Conservation (phyloP, 345 rosid species). For the Turritis glabra region DNA sequence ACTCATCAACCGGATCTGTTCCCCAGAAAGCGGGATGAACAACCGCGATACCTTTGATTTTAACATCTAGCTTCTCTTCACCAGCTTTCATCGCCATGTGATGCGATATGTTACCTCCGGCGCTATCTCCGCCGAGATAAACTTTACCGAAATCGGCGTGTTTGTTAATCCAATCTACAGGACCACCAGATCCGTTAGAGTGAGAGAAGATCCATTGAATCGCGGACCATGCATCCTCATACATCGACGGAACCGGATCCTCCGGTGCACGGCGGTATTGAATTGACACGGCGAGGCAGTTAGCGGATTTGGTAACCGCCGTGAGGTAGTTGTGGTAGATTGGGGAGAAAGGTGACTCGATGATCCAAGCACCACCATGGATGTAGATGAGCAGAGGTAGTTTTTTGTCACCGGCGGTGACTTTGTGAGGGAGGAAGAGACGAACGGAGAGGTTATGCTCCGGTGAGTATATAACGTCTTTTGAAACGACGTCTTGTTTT, state of each 20-base stretch:
- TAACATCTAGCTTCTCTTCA: conserved; percentile 12
- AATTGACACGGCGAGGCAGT: conserved; percentile 42
- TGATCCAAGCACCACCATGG: conserved; percentile 58
- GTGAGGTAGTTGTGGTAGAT: conserved; percentile 39
- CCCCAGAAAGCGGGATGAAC: conserved; percentile 57
- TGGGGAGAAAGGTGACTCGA: conserved; percentile 44
- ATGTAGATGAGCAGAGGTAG: conserved; percentile 56
- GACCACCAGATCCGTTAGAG: conserved; percentile 26
- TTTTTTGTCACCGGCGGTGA: conserved; percentile 26
- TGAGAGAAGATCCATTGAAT: conserved; percentile 49
- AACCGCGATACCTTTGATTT: conserved; percentile 43
- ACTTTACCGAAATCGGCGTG: conserved; percentile 42
- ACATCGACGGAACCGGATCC: conserved; percentile 47
- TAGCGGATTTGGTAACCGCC: conserved; percentile 42
- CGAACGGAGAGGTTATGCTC: conserved; percentile 46
- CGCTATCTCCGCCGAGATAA: conserved; percentile 49
- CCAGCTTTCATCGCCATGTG: conserved; percentile 50
- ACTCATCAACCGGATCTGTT: conserved; percentile 49
- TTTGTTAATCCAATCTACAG: conserved; percentile 43
- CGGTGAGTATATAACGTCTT: conserved; percentile 39
- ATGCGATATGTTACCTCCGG: conserved; percentile 58
- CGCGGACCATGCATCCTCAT: conserved; percentile 55
- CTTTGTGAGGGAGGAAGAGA: conserved; percentile 45
- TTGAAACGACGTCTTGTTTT: conserved; percentile 44
- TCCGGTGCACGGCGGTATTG: conserved; percentile 54